Percentiles rank a stretch among this genome's conserved stretches.
Evolutionary conservation across 2,329 filamentous ascomycete species (phyloP).

Genomic region (Chalara sp.): DNA sequence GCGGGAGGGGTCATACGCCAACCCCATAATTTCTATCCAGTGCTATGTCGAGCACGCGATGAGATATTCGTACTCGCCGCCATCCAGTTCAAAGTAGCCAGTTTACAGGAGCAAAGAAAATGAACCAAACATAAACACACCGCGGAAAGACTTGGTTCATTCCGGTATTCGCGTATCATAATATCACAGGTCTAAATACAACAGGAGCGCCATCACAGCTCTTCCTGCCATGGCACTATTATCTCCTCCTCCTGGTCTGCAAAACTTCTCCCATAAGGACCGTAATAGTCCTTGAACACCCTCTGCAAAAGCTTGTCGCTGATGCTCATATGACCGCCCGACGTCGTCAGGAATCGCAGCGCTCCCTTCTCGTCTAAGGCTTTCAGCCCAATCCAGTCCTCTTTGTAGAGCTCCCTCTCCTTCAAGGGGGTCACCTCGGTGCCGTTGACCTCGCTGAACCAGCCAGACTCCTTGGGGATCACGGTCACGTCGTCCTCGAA

Average conservation of each 20-base stretch:
- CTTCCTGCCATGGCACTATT: constrained; percentile 1
- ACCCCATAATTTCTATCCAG: too few relatives aligned
- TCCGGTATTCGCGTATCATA: constrained; percentile 10
- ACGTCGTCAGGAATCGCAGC: constrained; percentile 64
- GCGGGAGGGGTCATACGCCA: too few relatives aligned
- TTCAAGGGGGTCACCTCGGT: constrained; percentile 61
- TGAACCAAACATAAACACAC: too few relatives aligned
- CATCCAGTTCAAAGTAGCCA: too few relatives aligned
- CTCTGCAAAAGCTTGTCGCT: constrained; percentile 53
- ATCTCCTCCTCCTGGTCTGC: constrained; percentile 2
- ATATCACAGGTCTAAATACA: constrained; percentile 4
- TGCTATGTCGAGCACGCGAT: too few relatives aligned
- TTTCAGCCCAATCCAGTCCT: constrained; percentile 90
- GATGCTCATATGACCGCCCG: constrained; percentile 81
- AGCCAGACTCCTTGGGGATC: constrained; percentile 82
- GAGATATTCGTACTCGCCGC: too few relatives aligned
- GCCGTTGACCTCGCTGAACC: constrained; percentile 82
- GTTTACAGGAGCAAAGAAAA: too few relatives aligned
- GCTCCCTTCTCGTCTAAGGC: constrained; percentile 71
- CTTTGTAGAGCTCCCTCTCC: constrained; percentile 67
- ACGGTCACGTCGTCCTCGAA: constrained; percentile 83
- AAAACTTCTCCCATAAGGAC: constrained; percentile 22
- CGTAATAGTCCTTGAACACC: constrained; percentile 36
- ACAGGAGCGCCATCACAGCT: constrained; percentile 17
- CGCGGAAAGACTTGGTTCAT: background rate